Evolutionary conservation across 768 basidiomycete genomes (phyloP), one percentile per base, ranked within the genome.

Genomic region (Kwoniella shandongensis): DNA sequence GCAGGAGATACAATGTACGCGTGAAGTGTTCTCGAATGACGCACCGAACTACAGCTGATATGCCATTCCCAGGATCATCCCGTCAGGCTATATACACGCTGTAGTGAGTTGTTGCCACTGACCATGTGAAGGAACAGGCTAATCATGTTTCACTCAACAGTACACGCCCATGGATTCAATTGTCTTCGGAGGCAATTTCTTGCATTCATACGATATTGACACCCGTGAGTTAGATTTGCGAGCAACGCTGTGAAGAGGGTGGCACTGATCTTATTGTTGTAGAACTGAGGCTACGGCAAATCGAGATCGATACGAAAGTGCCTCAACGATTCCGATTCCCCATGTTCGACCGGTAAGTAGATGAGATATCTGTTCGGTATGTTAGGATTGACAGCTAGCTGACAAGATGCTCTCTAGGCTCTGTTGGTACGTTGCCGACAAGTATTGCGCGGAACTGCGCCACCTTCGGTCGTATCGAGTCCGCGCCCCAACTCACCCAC

Each of bases 11-110:
- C 76, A 0, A 74, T 76, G 69, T 76, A 54, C 57, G 69, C n/a
- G 6, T 11, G n/a, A 0, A 5, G 4, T 46, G 13, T 51, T 2
- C 20, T n/a, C 20, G 4, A 25, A 4, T 17, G 4, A 26, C 40
- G n/a, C 22, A 2, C 40, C 91, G 64, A 92, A 89, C 35, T 2
- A 18, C 40, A 32, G 41, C 51, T 53, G 27, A 53, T 23, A 29
- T 11, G 11, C 15, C 29, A 3, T 88, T 92, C 87, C 65, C 26
- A 78, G 77, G 78, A 89, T 93, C 45, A 93, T 96, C 51, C 91
- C 94, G 1, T 86, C 91, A 1, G 94, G 94, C 0, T 99, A 94
- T 88, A 97, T 98, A 57, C 94, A 99, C 73, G 91, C 91, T 11
- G 94, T 99, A 38, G 92, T 94, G 74, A 74, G 88, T 79, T 32